A percentile compares a stretch with the other conserved stretches of the same genome.
Evolutionary conservation across 2,329 filamentous ascomycete genomes (phyloP).

Genomic region (Aspergillus sp.): DNA sequence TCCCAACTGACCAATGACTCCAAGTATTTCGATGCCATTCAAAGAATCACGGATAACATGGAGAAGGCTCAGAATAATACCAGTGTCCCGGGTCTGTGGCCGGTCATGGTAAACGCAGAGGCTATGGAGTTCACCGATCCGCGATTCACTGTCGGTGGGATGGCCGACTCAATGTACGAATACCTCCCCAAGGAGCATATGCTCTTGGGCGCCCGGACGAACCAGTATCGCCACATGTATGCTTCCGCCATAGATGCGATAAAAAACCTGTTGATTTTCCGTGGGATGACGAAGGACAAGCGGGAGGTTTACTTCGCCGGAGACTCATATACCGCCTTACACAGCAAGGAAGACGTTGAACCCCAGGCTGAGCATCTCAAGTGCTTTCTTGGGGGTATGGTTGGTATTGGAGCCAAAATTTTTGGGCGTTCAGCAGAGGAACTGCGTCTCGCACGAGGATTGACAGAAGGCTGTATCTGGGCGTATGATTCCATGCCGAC

Average conservation of each 20-base stretch:
- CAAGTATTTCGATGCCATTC: constrained; percentile 83
- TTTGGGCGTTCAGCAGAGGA: constrained; percentile 45
- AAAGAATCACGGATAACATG: constrained; percentile 70
- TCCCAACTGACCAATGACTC: constrained; percentile 72
- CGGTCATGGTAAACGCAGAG: constrained; percentile 57
- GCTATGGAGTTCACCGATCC: constrained; percentile 19
- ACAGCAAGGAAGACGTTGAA: constrained; percentile 12
- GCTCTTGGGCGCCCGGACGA: constrained; percentile 32
- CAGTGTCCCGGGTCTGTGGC: constrained; percentile 68
- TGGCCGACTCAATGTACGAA: constrained; percentile 42
- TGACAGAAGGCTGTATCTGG: constrained; percentile 55
- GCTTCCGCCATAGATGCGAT: constrained; percentile 29
- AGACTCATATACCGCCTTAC: constrained; percentile 14
- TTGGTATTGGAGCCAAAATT: constrained; percentile 49
- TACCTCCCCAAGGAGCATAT: constrained; percentile 43
- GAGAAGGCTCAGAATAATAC: constrained; percentile 64
- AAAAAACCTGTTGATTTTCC: constrained; percentile 35
- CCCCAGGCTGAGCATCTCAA: constrained; percentile 47
- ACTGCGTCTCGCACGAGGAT: constrained; percentile 45
- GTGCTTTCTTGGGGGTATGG: constrained; percentile 55
- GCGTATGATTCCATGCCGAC: constrained; percentile 48
- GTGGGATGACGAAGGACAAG: constrained; percentile 34
- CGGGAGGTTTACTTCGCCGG: constrained; percentile 33
- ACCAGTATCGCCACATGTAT: constrained; percentile 38
- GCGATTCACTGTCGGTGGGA: constrained; percentile 35